Percentiles rank a stretch among this genome's conserved stretches.
Evolutionary conservation across 1,284 basidiomycete species (phyloP).

Genomic region (Trichosporon ovoides): DNA sequence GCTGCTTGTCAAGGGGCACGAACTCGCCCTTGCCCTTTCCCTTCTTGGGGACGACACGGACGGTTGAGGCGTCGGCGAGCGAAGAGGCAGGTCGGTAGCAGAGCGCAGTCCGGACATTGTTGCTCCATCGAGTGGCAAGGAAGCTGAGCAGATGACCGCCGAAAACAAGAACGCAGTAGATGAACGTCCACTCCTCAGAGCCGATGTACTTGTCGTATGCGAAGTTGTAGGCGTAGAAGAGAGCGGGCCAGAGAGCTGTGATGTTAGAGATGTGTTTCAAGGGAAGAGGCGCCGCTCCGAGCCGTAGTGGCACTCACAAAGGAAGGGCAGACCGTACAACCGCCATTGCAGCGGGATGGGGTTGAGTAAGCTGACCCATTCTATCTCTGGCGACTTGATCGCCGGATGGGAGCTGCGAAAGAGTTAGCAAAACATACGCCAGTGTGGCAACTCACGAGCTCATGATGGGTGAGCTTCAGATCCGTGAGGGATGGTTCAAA

Average conservation of each 20-base stretch:
- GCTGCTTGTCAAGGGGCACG: constrained; percentile 66
- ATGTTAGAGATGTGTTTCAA: background rate
- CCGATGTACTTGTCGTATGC: constrained; percentile 83
- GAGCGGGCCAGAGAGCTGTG: constrained; percentile 69
- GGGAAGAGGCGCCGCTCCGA: background rate
- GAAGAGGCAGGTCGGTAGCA: constrained; percentile 63
- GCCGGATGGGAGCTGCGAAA: constrained; percentile 19
- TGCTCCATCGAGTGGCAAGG: constrained; percentile 85
- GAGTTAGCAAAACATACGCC: background rate
- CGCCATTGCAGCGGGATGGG: constrained; percentile 71
- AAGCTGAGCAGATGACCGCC: constrained; percentile 88
- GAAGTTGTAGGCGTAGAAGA: constrained; percentile 81
- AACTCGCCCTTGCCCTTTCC: constrained; percentile 92
- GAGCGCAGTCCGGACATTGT: constrained; percentile 69
- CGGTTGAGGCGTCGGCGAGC: constrained; percentile 68
- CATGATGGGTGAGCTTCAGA: constrained; percentile 1
- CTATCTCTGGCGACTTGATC: constrained; percentile 79
- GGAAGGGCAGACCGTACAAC: constrained; percentile 78
- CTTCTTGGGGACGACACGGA: constrained; percentile 75
- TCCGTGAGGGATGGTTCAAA: background rate
- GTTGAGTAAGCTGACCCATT: constrained; percentile 70
- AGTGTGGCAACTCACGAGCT: background rate
- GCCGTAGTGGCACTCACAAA: constrained; percentile 21
- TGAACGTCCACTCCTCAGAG: constrained; percentile 94
- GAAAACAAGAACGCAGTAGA: constrained; percentile 79